phyloP scores from a whole-genome alignment of 257 asterid species.

The Scutellaria minor region DNA sequence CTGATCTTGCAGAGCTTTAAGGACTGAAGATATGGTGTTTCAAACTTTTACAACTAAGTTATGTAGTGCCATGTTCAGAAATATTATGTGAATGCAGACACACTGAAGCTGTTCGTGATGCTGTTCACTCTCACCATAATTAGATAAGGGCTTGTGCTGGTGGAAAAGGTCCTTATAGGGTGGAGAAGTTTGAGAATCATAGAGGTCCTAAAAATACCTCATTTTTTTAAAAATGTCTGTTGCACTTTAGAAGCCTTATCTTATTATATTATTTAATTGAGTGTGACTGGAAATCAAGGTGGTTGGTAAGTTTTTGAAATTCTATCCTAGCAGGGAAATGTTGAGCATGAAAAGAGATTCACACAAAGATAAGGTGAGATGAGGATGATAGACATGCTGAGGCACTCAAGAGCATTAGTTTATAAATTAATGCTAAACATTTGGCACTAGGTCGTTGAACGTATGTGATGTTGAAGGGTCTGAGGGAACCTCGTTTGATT shows the following conservation, averaged over 20 bases:
- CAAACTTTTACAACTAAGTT: conserved; percentile 1
- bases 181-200: conserved; percentile 15
- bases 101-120: conserved; percentile 3
- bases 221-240: background rate
- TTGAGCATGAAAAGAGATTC: background rate
- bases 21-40: background rate
- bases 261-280: background rate
- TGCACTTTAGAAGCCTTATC: background rate
- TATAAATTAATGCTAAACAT: background rate
- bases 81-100: background rate
- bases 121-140: background rate
- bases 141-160: conserved; percentile 5
- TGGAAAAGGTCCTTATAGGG: background rate
- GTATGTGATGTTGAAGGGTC: background rate
- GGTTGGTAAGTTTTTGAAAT: background rate
- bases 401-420: background rate
- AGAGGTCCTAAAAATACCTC: background rate
- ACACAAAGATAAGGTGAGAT: background rate
- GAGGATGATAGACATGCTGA: background rate
- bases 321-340: background rate
- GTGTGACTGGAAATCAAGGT: background rate
- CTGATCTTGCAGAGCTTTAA: background rate
- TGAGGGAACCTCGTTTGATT: conserved; percentile 6
- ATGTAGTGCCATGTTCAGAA: background rate
- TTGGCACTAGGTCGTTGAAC: background rate